Percentiles rank a stretch among this genome's conserved stretches.
These are phyloP conservation scores for Beauveria sp. DNA, from an alignment of 2,329 filamentous ascomycete genomes.

Conservation along the genomic window DNA sequence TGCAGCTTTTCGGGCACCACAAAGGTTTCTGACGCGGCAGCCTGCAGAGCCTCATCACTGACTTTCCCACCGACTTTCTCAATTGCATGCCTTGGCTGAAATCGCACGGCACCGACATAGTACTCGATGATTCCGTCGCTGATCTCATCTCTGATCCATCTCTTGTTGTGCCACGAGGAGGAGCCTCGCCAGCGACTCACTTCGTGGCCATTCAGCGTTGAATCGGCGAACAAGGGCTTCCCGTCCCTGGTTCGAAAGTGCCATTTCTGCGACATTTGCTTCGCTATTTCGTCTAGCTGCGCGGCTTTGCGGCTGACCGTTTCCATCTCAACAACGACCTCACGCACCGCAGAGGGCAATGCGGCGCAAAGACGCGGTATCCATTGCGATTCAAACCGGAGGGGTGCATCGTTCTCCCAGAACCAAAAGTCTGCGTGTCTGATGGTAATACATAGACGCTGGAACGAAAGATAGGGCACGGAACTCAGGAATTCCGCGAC, in stretches of 20 bases:
- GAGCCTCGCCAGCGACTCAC: conserved; percentile 36
- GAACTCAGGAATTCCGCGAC: conserved; percentile 18
- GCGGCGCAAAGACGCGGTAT: conserved; percentile 18
- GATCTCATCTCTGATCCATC: conserved; percentile 37
- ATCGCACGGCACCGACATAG: conserved; percentile 34
- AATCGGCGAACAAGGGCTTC: conserved; percentile 22
- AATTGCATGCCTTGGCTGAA: conserved; percentile 17
- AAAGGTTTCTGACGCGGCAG: not conserved
- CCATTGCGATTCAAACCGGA: conserved; percentile 31
- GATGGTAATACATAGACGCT: conserved; percentile 35
- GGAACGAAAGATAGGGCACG: conserved; percentile 24
- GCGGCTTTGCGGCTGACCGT: conserved; percentile 35
- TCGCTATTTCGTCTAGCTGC: conserved; percentile 37
- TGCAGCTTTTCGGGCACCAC: too few species aligned
- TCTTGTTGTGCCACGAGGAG: conserved; percentile 29
- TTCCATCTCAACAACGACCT: conserved; percentile 40
- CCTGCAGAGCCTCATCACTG: not conserved
- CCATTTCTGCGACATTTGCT: conserved; percentile 27
- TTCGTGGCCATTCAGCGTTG: conserved; percentile 16
- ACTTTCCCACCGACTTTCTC: conserved; percentile 14
- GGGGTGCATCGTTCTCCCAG: conserved; percentile 31
- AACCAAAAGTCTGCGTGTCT: conserved; percentile 43
- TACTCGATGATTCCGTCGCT: conserved; percentile 33
- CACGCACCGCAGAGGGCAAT: conserved; percentile 27
- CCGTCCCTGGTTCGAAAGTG: conserved; percentile 27